A percentile compares a stretch with the other conserved stretches of the same genome.
These are phyloP conservation scores for Emmonsiellopsis sp. DNA, from an alignment of 2,329 filamentous ascomycete species.

Conservation along the genomic window DNA sequence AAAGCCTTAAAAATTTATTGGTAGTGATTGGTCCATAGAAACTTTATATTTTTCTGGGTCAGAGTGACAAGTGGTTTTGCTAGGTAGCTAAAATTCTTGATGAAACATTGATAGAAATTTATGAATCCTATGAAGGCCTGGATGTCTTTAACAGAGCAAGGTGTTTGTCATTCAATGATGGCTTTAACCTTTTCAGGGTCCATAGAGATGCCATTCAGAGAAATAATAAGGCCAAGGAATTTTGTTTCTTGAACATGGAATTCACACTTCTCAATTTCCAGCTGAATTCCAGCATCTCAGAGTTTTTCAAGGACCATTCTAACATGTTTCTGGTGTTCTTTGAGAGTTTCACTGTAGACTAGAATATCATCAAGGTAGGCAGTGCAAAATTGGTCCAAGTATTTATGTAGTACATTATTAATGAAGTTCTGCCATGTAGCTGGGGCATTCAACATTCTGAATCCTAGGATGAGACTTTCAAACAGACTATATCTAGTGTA, in stretches of 20 bases:
- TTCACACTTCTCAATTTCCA: not conserved
- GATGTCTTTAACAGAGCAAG: not conserved
- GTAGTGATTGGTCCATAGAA: no score
- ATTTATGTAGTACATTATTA: conserved; percentile 13
- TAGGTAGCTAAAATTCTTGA: not conserved
- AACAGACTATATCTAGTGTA: no score
- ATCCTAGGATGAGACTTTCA: not conserved
- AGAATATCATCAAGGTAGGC: no score
- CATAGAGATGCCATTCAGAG: not conserved
- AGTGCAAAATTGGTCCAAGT: conserved; percentile 7
- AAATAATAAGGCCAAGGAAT: not conserved
- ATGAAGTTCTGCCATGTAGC: conserved; percentile 18
- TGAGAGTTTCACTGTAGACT: no score
- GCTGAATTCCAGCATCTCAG: not conserved
- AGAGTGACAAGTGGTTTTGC: no score
- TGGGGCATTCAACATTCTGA: conserved; percentile 6
- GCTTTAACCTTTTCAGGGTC: not conserved
- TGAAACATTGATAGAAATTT: no score
- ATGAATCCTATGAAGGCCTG: not conserved
- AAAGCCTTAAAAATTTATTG: no score
- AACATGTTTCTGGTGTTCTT: not conserved
- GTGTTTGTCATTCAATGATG: not conserved
- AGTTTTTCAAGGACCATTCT: not conserved
- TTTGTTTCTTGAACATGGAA: not conserved
- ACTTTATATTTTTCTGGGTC: no score